Conservation (phyloP, 768 basidiomycete species). For the Phlebiopsis flavidoalba region DNA sequence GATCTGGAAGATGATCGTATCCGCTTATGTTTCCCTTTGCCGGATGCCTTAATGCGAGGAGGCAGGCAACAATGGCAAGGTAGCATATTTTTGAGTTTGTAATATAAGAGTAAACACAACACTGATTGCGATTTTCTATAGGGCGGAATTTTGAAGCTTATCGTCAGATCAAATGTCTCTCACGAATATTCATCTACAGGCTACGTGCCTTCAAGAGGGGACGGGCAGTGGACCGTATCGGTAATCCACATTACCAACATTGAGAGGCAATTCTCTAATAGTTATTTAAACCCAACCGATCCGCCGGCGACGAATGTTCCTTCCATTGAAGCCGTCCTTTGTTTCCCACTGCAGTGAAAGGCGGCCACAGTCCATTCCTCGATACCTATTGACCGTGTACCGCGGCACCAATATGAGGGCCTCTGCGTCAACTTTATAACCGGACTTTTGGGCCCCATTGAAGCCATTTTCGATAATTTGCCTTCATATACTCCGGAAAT, state of each 20-base stretch:
- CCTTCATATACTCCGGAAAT: conserved; percentile 3
- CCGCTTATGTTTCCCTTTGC: too few relatives aligned
- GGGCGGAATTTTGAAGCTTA: too few relatives aligned
- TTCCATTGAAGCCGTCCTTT: neutral
- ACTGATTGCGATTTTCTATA: too few relatives aligned
- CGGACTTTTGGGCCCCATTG: neutral
- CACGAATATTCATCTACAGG: too few relatives aligned
- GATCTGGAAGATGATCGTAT: too few relatives aligned
- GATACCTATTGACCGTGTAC: conserved; percentile 1
- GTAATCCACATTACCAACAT: neutral
- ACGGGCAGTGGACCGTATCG: neutral
- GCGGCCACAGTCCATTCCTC: conserved; percentile 9
- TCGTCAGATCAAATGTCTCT: too few relatives aligned
- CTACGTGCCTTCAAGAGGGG: too few relatives aligned
- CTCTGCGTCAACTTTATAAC: neutral
- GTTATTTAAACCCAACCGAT: neutral
- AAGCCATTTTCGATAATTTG: conserved; percentile 1
- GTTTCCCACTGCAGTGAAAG: neutral
- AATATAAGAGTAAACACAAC: too few relatives aligned
- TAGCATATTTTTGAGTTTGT: too few relatives aligned
- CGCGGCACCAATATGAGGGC: neutral
- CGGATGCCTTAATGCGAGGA: too few relatives aligned
- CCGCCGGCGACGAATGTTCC: neutral
- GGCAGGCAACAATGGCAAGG: too few relatives aligned
- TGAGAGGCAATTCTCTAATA: neutral